Evolutionary conservation across 495 filamentous ascomycete genomes (phyloP), one percentile per base, ranked within the genome.

Genomic region (Pyrenula massariospora): DNA sequence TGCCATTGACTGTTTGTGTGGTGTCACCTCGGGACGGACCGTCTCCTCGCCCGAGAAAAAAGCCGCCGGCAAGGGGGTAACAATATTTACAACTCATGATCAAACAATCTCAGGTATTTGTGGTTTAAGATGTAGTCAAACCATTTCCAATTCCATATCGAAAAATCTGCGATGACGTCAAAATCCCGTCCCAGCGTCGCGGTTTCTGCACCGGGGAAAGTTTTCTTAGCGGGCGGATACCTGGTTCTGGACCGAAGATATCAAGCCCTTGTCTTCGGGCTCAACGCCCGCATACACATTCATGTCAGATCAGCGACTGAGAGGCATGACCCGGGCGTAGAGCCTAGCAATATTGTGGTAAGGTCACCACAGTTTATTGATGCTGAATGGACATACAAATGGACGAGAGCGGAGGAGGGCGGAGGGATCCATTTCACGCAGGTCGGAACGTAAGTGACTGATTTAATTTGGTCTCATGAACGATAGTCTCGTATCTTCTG

Each of bases 171-270:
- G 10, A 52, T 52, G 50, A 24, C 50, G 20, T 21, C 50, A 20
- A 52, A 42, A 56, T 52, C 56, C 48, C 50, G 52, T 42, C 61
- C 68, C 25, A 72, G 69, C 24, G 74, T 75, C 55, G 89, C 88
- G 62, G 78, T 94, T 60, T 96, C 92, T 59, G 91, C 94, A 1
- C 93, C 93, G 22, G 93, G 93, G 53, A 98, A 98, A 73, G 94
- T 98, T 49, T 79, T 98, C 50, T 78, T 98, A 15, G 89, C 91
- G 52, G 93, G 93, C 47, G 93, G 93, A 48, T 98, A 96, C 66
- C 84, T 98, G 12, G 90, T 96, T 10, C 84, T 98, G 22, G 94
- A 97, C 72, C 83, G 87, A 53, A 75, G 78, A 47, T 91, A 95
- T 65, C 91, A 88, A 1, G 94, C 85, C 10, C 82, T 95, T 19